Conservation (phyloP, 2,329 filamentous ascomycete species). For the Apiospora sp. region DNA sequence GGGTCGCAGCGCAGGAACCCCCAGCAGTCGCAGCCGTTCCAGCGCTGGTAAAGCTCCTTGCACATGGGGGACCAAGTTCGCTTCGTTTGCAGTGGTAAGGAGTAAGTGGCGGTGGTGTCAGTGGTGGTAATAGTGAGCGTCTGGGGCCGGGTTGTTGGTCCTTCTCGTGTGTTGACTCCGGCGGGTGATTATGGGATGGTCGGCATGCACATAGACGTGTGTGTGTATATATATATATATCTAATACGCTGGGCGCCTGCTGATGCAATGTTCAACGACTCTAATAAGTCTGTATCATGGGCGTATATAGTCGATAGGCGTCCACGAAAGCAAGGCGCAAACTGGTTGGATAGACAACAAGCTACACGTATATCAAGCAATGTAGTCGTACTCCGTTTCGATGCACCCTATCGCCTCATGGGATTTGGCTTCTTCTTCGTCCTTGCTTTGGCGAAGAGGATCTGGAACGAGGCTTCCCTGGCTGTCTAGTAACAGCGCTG, state of each 20-base stretch:
- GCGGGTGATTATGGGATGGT: background rate
- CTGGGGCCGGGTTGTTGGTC: background rate
- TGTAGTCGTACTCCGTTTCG: background rate
- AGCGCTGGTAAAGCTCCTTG: constrained; percentile 44
- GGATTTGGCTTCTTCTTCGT: background rate
- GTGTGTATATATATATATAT: background rate
- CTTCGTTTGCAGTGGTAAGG: background rate
- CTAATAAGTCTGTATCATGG: background rate
- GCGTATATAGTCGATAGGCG: background rate
- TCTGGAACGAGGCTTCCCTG: constrained; percentile 25
- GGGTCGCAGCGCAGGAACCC: constrained; percentile 42
- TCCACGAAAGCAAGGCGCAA: background rate
- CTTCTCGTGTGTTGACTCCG: background rate
- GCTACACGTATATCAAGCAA: background rate
- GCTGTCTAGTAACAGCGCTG: constrained; percentile 46
- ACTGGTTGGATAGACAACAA: background rate
- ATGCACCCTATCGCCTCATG: background rate
- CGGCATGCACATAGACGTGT: background rate
- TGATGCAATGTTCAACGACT: background rate
- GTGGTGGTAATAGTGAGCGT: background rate
- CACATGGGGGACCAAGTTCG: constrained; percentile 36
- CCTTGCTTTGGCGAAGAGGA: background rate
- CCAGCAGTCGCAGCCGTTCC: constrained; percentile 43
- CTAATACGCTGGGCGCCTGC: background rate
- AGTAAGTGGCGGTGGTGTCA: background rate